Evolutionary conservation across 2,329 filamentous ascomycete species (phyloP).

Genomic region (Monosporascus ibericus): DNA sequence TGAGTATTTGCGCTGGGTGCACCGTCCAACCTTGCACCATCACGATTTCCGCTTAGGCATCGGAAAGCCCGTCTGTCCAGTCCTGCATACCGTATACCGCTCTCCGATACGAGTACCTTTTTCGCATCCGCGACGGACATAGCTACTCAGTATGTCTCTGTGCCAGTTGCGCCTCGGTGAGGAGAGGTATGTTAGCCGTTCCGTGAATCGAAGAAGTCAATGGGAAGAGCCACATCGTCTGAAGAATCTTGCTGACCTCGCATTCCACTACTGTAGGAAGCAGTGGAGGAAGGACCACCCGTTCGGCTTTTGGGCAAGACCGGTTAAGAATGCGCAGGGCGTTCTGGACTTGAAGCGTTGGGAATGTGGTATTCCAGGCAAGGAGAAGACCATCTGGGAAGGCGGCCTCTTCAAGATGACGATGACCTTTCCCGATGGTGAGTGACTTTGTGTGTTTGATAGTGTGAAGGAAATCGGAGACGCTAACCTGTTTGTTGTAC

Average conservation of each 20-base stretch:
- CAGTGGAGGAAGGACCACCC: constrained; percentile 97
- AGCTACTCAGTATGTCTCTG: constrained; percentile 60
- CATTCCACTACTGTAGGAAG: constrained; percentile 54
- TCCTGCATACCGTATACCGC: too few species aligned
- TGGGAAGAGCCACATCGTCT: neutral
- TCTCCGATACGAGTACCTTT: too few species aligned
- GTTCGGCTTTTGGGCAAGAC: constrained; percentile 94
- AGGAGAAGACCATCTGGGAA: constrained; percentile 95
- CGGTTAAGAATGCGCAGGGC: constrained; percentile 70
- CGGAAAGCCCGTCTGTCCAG: too few species aligned
- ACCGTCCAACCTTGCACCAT: too few species aligned
- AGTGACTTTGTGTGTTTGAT: constrained; percentile 24
- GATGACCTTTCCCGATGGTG: constrained; percentile 89
- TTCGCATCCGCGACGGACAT: neutral
- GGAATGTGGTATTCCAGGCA: constrained; percentile 95
- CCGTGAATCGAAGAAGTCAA: neutral
- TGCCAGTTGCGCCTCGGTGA: constrained; percentile 84
- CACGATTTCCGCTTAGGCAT: too few species aligned
- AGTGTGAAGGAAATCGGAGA: constrained; percentile 13
- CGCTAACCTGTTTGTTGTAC: constrained; percentile 13
- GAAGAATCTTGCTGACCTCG: constrained; percentile 3
- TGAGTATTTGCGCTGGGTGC: too few species aligned
- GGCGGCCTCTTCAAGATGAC: constrained; percentile 95
- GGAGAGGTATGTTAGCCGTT: constrained; percentile 59
- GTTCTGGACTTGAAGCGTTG: constrained; percentile 89